Evolutionary conservation across 1,284 basidiomycete genomes (phyloP), one percentile per base, ranked within the genome.

Genomic region (Ustilago loliicola): DNA sequence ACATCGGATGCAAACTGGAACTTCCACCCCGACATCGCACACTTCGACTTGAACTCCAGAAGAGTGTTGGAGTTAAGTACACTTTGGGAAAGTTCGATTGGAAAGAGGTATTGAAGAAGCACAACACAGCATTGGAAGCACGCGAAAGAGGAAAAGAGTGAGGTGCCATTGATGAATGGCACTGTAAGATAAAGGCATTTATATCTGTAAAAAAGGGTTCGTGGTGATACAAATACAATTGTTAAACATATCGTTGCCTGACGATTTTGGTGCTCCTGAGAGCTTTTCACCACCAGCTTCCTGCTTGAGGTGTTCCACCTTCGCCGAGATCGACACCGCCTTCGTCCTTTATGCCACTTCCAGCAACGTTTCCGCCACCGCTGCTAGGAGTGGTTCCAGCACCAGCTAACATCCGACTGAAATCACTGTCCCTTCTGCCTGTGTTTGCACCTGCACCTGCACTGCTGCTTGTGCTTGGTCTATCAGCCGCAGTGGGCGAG

Each of bases 291-390:
- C 70, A 77, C 75, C 75, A 77, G 27, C 70, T 72, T 1, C 66
- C 70, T 15, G 62, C 69, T 51, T 77, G 70, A 1, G 75, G 75
- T 7, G 75, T 77, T 15, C 61, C 66, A 0, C 61, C 70, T 23
- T 77, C 66, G 9, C 48, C 66, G 19, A 76, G 23, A 53, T 74
- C 59, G 1, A 74, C 40, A 29, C 29, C 27, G 2, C 17, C 45
- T 11, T 32, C 27, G 19, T 32, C 50, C 7, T 25, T 42, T 0
- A 13, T 11, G 17, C 1, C 17, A 40, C 6, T 17, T 9, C 30
- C 45, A 17, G 45, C 32, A 15, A 23, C 29, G 5, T n/a, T 27
- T 7, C 55, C 45, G 4, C 47, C 40, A 48, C 25, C 27, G 32
- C 53, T 61, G 15, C 47, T 57, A 5, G 48, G 52, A 6, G 45